Percentiles rank a stretch among this genome's conserved stretches.
phyloP scores from a whole-genome alignment of 306 rosid species.

The Quercus bicolor region DNA sequence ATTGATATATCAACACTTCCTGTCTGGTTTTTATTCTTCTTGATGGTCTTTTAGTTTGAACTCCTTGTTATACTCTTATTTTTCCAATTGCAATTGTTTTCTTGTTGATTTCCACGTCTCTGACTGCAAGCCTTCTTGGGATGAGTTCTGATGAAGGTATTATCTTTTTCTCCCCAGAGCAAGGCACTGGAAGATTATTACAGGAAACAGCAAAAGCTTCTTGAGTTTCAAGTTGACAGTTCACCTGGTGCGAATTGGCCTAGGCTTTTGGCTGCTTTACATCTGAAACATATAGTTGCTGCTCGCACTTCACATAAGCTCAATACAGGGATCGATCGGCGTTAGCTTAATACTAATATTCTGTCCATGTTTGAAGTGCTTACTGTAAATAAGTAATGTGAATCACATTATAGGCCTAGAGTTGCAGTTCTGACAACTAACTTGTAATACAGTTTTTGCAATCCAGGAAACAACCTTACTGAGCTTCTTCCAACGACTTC shows the following conservation, averaged over 20 bases:
- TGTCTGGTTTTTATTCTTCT: too few species aligned
- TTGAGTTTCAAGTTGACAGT: constrained; percentile 54
- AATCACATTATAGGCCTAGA: neutral
- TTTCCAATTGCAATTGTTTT: too few species aligned
- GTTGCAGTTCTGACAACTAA: neutral
- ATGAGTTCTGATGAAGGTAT: neutral
- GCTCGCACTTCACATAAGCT: constrained; percentile 62
- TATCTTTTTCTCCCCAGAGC: constrained; percentile 28
- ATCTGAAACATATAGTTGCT: constrained; percentile 66
- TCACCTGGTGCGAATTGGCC: constrained; percentile 67
- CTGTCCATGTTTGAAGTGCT: neutral
- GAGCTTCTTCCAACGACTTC: neutral
- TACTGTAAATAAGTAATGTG: neutral
- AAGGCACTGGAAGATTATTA: constrained; percentile 64
- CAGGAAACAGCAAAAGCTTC: constrained; percentile 58
- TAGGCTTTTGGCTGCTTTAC: constrained; percentile 75
- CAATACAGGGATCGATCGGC: constrained; percentile 32
- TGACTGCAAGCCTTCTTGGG: neutral
- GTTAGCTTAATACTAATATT: neutral
- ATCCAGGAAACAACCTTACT: neutral
- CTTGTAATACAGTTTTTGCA: neutral
- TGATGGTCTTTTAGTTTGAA: too few species aligned
- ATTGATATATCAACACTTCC: too few species aligned
- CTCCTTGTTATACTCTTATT: too few species aligned
- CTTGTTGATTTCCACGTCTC: too few species aligned